Evolutionary conservation across 2,329 filamentous ascomycete genomes (phyloP), one percentile per base, ranked within the genome.

Genomic region (Aspergillus niger): DNA sequence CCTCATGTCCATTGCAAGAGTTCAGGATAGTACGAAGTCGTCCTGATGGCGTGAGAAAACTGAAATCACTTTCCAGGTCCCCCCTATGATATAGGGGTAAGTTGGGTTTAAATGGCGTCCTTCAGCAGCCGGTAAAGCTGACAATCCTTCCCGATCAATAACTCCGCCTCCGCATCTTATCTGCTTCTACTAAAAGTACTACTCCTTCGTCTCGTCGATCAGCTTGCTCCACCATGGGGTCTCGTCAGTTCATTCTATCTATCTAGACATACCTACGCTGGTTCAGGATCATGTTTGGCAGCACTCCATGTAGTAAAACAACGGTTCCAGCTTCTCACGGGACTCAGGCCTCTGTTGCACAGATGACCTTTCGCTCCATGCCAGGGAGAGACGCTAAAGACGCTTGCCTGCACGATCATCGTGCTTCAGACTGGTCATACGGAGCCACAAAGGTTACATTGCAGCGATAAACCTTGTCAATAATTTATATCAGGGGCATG

Each of bases 391-490:
- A 44, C 39, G 30, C 17, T 30, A 55, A 41, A n/a, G 26, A 20
- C 39, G 32, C 10, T 36, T 26, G n/a, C 15, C 28, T 30, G 53
- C 39, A 55, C 24, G 22, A 55, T 47, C 53, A 36, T 39, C 47
- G 28, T 47, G 26, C 11, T 26, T 36, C 17, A 22, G 20, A 36
- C 32, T 36, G 38, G 32, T 41, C 11, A 22, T 24, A 41, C 22
- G 28, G 13, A 41, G 32, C 51, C 38, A 36, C 41, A 55, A 47
- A 30, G 36, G 41, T 55, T 55, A 55, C 53, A 55, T 44, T 47
- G 53, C 53, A 55, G 30, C 17, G 7, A 44, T 20, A 20, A 24
- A 20, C 39, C 53, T 47, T 1, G 41, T 44, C 26, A 43, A 20
- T 43, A n/a, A 44, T 44, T 44, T 24, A 24, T 24, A 44, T 22